A percentile compares a stretch with the other conserved stretches of the same genome.
Conservation (phyloP, 2,329 filamentous ascomycete species). For the Alternaria triticimaculans region DNA sequence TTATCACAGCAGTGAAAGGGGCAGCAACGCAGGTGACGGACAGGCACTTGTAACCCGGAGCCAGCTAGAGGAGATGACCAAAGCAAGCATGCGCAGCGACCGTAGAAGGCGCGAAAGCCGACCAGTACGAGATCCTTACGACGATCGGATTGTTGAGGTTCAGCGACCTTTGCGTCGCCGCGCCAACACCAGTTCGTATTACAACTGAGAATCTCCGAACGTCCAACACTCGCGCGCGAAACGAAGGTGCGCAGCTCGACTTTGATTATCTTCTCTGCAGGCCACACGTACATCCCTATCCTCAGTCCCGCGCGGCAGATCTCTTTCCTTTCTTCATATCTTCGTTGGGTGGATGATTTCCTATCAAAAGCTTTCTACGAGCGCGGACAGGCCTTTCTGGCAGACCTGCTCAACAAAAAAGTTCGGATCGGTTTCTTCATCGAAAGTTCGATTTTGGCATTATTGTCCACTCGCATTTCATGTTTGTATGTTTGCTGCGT, state of each 20-base stretch:
- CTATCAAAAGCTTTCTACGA: slow-evolving; percentile 28
- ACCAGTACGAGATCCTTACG: slow-evolving; percentile 14
- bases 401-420: slow-evolving; percentile 20
- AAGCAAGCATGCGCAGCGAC: slow-evolving; percentile 35
- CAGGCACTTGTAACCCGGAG: slow-evolving; percentile 31
- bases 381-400: slow-evolving; percentile 7
- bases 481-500: slow-evolving; percentile 36
- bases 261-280: not conserved
- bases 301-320: not conserved
- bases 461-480: slow-evolving; percentile 30
- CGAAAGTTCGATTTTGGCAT: slow-evolving; percentile 25
- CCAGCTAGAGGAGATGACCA: slow-evolving; percentile 40
- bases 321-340: not conserved
- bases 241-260: not conserved
- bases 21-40: slow-evolving; percentile 29
- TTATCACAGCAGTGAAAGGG: slow-evolving; percentile 31
- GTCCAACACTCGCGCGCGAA: not conserved
- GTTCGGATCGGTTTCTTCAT: slow-evolving; percentile 21
- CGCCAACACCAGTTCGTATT: slow-evolving; percentile 18
- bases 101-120: slow-evolving; percentile 33
- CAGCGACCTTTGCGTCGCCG: slow-evolving; percentile 32
- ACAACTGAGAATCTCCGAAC: slow-evolving; percentile 14
- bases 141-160: slow-evolving; percentile 21
- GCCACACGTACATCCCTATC: slow-evolving; percentile 11
- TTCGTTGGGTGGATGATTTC: slow-evolving; percentile 4